Evolutionary conservation across 306 rosid genomes (phyloP).

Genomic region (Begonia masoniana): DNA sequence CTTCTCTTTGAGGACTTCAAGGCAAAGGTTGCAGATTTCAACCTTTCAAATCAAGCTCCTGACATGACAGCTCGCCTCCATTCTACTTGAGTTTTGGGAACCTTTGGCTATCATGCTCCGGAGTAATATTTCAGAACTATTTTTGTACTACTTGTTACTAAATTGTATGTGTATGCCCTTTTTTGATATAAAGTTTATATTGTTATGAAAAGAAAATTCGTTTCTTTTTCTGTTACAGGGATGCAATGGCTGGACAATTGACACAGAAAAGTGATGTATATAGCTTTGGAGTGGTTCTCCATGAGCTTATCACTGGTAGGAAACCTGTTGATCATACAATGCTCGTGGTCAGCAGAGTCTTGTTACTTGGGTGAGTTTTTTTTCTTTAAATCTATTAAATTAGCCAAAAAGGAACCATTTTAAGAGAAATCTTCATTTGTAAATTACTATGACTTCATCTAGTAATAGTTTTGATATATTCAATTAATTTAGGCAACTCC

Average conservation of each 20-base stretch:
- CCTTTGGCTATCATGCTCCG: slow-evolving; percentile 48
- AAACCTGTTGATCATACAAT: slow-evolving; percentile 48
- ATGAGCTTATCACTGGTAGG: slow-evolving; percentile 42
- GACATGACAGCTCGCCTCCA: slow-evolving; percentile 55
- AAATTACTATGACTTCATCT: background rate
- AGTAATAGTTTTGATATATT: slow-evolving; percentile 4
- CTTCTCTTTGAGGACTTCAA: slow-evolving; percentile 43
- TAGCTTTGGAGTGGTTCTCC: slow-evolving; percentile 47
- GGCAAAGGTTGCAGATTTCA: slow-evolving; percentile 44
- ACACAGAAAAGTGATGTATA: slow-evolving; percentile 46
- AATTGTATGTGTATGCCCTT: background rate
- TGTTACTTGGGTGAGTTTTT: slow-evolving; percentile 68
- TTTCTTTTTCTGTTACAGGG: slow-evolving; percentile 11
- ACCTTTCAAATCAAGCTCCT: slow-evolving; percentile 47
- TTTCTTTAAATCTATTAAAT: background rate
- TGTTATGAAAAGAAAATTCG: no score
- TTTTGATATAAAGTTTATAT: no score
- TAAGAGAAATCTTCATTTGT: no score
- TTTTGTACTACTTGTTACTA: no score
- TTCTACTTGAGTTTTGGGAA: slow-evolving; percentile 46
- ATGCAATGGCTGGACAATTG: slow-evolving; percentile 46
- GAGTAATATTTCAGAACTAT: slow-evolving; percentile 23
- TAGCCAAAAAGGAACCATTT: no score
- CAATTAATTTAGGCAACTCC: slow-evolving; percentile 63
- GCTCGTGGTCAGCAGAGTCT: slow-evolving; percentile 54